These are phyloP conservation scores for Globisporangium paroecandrum DNA, from an alignment of 352 stramenopile genomes.

Conservation along the genomic window DNA sequence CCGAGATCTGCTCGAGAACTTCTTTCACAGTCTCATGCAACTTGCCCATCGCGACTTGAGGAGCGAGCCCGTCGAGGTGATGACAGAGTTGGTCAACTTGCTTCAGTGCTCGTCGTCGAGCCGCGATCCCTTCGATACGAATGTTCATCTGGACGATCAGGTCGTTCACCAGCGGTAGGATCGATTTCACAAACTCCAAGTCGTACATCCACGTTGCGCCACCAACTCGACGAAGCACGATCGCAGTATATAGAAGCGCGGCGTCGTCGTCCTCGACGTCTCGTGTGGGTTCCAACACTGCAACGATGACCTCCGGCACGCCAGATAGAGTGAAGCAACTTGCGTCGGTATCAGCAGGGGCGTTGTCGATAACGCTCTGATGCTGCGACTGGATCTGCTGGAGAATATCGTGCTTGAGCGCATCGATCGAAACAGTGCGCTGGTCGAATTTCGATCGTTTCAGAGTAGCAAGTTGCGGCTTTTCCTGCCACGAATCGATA, in stretches of 20 bases:
- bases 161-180: slow-evolving; percentile 42
- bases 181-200: slow-evolving; percentile 41
- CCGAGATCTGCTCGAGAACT: slow-evolving; percentile 28
- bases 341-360: background rate
- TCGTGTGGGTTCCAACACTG: slow-evolving; percentile 20
- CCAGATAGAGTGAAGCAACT: slow-evolving; percentile 15
- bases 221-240: slow-evolving; percentile 48
- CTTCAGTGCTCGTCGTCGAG: slow-evolving; percentile 25
- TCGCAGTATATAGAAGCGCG: slow-evolving; percentile 20
- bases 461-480: background rate
- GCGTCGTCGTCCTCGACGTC: slow-evolving; percentile 29
- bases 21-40: slow-evolving; percentile 27
- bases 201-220: slow-evolving; percentile 57
- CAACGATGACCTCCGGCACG: slow-evolving; percentile 23
- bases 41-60: slow-evolving; percentile 9
- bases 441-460: background rate
- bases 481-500: background rate
- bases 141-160: slow-evolving; percentile 44
- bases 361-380: background rate
- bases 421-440: background rate
- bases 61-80: slow-evolving; percentile 10
- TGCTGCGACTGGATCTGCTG: slow-evolving; percentile 16
- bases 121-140: slow-evolving; percentile 44
- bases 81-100: slow-evolving; percentile 21
- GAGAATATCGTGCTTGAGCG: background rate